Evolutionary conservation across 169 alveolate genomes (phyloP), one percentile per base, ranked within the genome.

Genomic region (Eimeria falciformis): DNA sequence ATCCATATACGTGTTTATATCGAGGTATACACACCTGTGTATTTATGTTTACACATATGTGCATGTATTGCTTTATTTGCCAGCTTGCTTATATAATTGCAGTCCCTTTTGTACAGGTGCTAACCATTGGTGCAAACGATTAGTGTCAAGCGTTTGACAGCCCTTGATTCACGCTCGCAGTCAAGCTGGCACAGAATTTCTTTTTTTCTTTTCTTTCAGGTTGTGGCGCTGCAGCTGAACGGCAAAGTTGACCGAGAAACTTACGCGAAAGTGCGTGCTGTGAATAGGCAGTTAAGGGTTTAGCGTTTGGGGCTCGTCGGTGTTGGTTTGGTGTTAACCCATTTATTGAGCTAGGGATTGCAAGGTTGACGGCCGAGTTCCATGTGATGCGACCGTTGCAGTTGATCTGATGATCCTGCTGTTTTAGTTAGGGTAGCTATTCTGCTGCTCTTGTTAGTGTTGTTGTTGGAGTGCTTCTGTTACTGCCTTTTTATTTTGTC

Each of bases 171-270:
- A 53, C 25, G 17, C 65, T 21, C 2, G n/a, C 65, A 53, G 65
- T 3, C 65, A 21, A 0, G 65, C 65, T 53, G 65, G 17, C 25
- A 1, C 65, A 53, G n/a, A 17, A 53, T 53, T 17, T 53, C 0
- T 1, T 21, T 12, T 3, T 21, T 53, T 21, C 3, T 53, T 12
- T 21, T 4, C 12, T 9, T 23, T n/a, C 75, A 62, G 75, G 25
- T 62, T 62, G 75, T 62, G 75, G 75, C 37, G 29, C 75, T 62
- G 23, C 75, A 62, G 25, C 75, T 62, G 14, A 62, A 14, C 75
- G 75, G 75, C 18, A 17, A 23, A 5, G 75, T 62, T 29, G 75
- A 62, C 75, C 27, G 37, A 14, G 40, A 62, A 62, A 62, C 75
- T 9, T 62, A n/a, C 75, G 75, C 18, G 17, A 62, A 62, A 62